These are phyloP conservation scores for Trifolium subterraneum DNA, from an alignment of 306 rosid genomes.

Conservation along the genomic window DNA sequence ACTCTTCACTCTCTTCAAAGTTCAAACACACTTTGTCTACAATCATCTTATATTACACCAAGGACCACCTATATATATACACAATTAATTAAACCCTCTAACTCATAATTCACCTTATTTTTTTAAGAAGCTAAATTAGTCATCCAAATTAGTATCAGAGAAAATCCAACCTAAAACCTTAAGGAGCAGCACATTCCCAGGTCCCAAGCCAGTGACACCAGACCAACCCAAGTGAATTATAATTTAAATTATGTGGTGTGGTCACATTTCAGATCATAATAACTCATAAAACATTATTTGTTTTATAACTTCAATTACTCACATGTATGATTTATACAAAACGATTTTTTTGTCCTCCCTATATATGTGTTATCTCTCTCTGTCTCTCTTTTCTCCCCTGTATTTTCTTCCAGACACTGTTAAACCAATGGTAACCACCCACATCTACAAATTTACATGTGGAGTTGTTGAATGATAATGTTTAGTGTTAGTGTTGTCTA, in stretches of 20 bases:
- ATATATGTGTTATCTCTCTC: slow-evolving; percentile 24
- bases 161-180: too few relatives aligned
- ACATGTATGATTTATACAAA: slow-evolving; percentile 21
- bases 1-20: slow-evolving; percentile 32
- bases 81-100: slow-evolving; percentile 5
- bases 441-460: slow-evolving; percentile 49
- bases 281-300: slow-evolving; percentile 24
- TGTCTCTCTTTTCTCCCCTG: background rate
- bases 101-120: slow-evolving; percentile 21
- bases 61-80: background rate
- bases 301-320: background rate
- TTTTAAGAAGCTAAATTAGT: too few relatives aligned
- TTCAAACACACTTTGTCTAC: slow-evolving; percentile 44
- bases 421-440: slow-evolving; percentile 55
- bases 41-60: slow-evolving; percentile 33
- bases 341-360: slow-evolving; percentile 39
- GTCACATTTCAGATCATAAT: slow-evolving; percentile 33
- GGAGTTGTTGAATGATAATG: slow-evolving; percentile 64
- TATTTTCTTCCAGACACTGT: slow-evolving; percentile 18
- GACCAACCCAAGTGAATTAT: too few relatives aligned
- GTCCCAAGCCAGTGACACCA: too few relatives aligned
- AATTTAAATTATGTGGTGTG: slow-evolving; percentile 34
- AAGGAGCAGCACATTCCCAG: too few relatives aligned
- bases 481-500: slow-evolving; percentile 59
- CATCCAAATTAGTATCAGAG: too few relatives aligned